Base-by-base conservation (phyloP, 306 rosid genomes). In the Pterocarpus santalinus region DNA sequence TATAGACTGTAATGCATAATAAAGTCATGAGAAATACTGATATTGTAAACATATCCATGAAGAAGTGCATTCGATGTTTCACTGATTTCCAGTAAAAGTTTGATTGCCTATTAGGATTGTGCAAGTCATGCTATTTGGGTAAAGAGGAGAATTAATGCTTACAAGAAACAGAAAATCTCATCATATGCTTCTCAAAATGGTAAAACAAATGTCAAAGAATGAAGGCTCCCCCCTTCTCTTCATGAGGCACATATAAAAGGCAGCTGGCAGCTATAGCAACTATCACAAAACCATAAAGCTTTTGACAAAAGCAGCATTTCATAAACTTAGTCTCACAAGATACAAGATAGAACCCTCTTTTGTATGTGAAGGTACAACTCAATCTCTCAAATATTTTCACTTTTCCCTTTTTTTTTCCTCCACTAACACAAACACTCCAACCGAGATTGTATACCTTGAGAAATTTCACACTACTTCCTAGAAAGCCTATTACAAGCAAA, bases 401-500 rank as follows among this genome's bases (percentile, higher is more conserved):
- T 22, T 22, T 22, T 22, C 28, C 28, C 28, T 22, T 22, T 22
- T 34, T 65, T 60, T 9, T 22, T 68, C 69, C 38, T 62, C 60
- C n/a, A 34, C 70, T 12, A 38, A 68, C 51, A 46, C 35, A 10
- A 52, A 49, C 55, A n/a, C 43, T 35, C 41, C 73, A 61, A 65
- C 22, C 9, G 14, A 16, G 38, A 69, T 69, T 76, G n/a, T 8
- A 55, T 17, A 55, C 39, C 63, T 55, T 52, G 22, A 46, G 36
- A 11, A 58, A 66, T 68, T 47, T 30, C 73, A 36, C 4, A 67
- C 7, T 39, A 52, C 76, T 13, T 66, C 34, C 65, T 36, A 55
- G 43, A 74, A 65, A 81, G 62, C 43, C 69, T 33, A 66, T 28
- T 57, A 44, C 38, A 9, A 43, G 12, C 5, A 1, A 61, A 77